Base-by-base conservation (phyloP, 2,329 filamentous ascomycete genomes). In the Aspergillus quadricinctus region DNA sequence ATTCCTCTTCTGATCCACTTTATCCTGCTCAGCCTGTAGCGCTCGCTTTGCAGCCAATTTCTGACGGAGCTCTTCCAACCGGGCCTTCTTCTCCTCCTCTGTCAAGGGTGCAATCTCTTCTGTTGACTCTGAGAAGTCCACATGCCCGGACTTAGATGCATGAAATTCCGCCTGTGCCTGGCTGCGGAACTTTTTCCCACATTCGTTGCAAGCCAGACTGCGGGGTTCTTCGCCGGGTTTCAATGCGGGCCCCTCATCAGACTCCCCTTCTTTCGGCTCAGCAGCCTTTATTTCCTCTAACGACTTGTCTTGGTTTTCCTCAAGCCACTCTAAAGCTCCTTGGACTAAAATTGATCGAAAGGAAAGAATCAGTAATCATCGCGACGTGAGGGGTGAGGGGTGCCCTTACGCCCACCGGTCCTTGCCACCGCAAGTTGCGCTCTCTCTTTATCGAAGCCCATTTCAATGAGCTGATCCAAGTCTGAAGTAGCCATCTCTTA, bases 151-250 rank as follows among this genome's bases (percentile, higher is more conserved):
- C 78, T 96, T 96, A 67, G 85, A 85, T 31, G 92, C 94, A 72
- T 99, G 94, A 72, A 91, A 96, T 67, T 93, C 88, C 9, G 92
- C 94, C 63, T 93, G 85, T 27, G 86, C 86, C 62, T 88, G 84
- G 67, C 85, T 90, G 64, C 90, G 83, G 76, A 99, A 95, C 71
- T 86, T 88, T 81, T 96, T 97, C 69, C 89, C 88, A 70, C 94
- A 99, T 55, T 97, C 93, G 62, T 96, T 94, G 82, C 94, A 99
- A 51, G 95, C 83, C 54, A 97, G 84, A 50, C 91, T 96, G 68
- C 86, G 84, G 55, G 92, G 89, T 55, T 84, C 79, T 66, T 88
- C 85, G 57, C 88, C 90, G 1, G 84, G 83, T 65, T 89, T 81
- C 2, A 92, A 78, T n/a, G 84, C 82, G 4, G 86, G 82, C 10